A percentile compares a stretch with the other conserved stretches of the same genome.
Evolutionary conservation across 495 filamentous ascomycete genomes (phyloP).

Genomic region (Penicillium riverlandense): DNA sequence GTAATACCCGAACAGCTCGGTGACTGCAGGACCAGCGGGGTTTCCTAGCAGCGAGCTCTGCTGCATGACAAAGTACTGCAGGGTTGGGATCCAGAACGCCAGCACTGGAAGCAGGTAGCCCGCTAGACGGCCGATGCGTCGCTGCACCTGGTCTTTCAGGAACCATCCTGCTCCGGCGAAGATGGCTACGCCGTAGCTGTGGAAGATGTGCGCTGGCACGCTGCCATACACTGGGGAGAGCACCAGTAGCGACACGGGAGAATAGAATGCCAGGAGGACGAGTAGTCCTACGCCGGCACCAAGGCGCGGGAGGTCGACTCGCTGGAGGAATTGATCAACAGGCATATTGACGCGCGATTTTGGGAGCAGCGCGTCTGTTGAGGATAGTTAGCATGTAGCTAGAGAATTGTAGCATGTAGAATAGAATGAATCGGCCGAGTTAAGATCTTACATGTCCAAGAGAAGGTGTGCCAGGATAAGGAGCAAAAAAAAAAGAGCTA

Average conservation of each 20-base stretch:
- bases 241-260: constrained; percentile 64
- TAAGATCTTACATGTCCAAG: no score
- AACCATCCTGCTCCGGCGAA: constrained; percentile 59
- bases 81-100: constrained; percentile 63
- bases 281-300: constrained; percentile 43
- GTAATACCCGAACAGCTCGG: constrained; percentile 62
- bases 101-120: constrained; percentile 54
- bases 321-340: constrained; percentile 18
- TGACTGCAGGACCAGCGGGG: constrained; percentile 63
- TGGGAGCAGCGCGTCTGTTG: constrained; percentile 4
- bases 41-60: constrained; percentile 59
- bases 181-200: constrained; percentile 55
- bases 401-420: no score
- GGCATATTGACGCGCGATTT: constrained; percentile 12
- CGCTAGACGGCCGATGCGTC: constrained; percentile 30
- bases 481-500: no score
- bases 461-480: no score
- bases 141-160: constrained; percentile 42
- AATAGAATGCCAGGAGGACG: constrained; percentile 62
- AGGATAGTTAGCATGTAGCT: constrained; percentile 1
- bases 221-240: constrained; percentile 83
- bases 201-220: constrained; percentile 65
- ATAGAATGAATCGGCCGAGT: no score
- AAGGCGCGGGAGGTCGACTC: constrained; percentile 22
- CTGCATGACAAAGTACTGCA: constrained; percentile 61